Percentiles rank a stretch among this genome's conserved stretches.
These are phyloP conservation scores for Microbotryum silenes-acaulis DNA, from an alignment of 1,284 basidiomycete genomes.

Conservation along the genomic window DNA sequence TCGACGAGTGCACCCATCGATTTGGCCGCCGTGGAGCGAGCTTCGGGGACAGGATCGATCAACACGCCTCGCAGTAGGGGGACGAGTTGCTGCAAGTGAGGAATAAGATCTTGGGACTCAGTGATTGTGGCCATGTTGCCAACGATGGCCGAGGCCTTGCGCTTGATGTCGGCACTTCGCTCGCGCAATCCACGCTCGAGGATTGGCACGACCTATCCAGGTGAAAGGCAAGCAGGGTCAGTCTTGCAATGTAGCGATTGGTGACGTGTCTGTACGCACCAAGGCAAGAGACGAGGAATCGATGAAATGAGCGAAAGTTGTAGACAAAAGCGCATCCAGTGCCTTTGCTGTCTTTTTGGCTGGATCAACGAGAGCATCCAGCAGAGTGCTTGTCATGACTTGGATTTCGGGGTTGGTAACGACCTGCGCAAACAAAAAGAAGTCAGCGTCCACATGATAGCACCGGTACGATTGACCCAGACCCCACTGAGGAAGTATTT, in stretches of 20 bases:
- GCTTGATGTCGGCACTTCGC: slow-evolving; percentile 86
- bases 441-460: neutral
- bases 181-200: slow-evolving; percentile 88
- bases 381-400: slow-evolving; percentile 77
- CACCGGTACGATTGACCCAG: neutral
- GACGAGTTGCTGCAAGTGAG: slow-evolving; percentile 78
- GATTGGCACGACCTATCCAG: slow-evolving; percentile 76
- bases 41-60: slow-evolving; percentile 58
- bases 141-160: slow-evolving; percentile 92
- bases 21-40: slow-evolving; percentile 93
- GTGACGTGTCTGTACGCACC: slow-evolving; percentile 52
- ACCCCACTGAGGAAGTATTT: neutral
- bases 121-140: slow-evolving; percentile 79
- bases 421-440: slow-evolving; percentile 12
- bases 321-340: slow-evolving; percentile 74
- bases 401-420: slow-evolving; percentile 64
- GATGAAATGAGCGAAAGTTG: slow-evolving; percentile 96
- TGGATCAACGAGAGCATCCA: slow-evolving; percentile 95
- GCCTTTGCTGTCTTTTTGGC: slow-evolving; percentile 77
- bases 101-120: slow-evolving; percentile 93
- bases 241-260: neutral
- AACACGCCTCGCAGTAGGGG: slow-evolving; percentile 89
- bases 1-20: slow-evolving; percentile 95
- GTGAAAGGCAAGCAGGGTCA: neutral
- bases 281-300: slow-evolving; percentile 96